A percentile compares a stretch with the other conserved stretches of the same genome.
Conservation (phyloP, 345 rosid genomes). For the Anastatica hierochuntica region DNA sequence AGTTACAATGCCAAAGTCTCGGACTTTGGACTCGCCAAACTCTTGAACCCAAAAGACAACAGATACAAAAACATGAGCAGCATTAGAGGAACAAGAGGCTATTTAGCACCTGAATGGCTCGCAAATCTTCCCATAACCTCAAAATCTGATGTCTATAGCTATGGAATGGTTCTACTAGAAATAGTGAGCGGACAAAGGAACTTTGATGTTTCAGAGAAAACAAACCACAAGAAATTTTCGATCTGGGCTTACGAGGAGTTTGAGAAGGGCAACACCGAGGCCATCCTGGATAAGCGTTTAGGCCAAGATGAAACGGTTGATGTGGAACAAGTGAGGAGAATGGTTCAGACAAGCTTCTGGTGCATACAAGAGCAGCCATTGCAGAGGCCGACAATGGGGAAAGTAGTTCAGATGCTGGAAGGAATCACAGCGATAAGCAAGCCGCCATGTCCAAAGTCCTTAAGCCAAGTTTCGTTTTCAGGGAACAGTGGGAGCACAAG, state of each 20-base stretch:
- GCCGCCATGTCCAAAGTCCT: slow-evolving; percentile 39
- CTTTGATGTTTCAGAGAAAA: slow-evolving; percentile 33
- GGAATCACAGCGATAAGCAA: slow-evolving; percentile 36
- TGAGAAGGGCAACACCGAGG: slow-evolving; percentile 31
- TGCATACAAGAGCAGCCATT: slow-evolving; percentile 53
- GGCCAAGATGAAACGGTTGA: slow-evolving; percentile 21
- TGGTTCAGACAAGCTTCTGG: slow-evolving; percentile 48
- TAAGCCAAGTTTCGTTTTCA: slow-evolving; percentile 18
- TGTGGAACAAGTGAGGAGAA: slow-evolving; percentile 39
- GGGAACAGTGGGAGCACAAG: slow-evolving; percentile 32
- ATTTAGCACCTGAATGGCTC: slow-evolving; percentile 56
- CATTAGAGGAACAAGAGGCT: slow-evolving; percentile 56
- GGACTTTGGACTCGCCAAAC: slow-evolving; percentile 57
- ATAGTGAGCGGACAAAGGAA: slow-evolving; percentile 49
- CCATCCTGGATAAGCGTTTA: slow-evolving; percentile 37
- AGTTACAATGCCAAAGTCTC: slow-evolving; percentile 43
- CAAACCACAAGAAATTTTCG: slow-evolving; percentile 36
- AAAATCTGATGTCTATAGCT: slow-evolving; percentile 59
- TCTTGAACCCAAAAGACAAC: slow-evolving; percentile 40
- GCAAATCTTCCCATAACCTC: slow-evolving; percentile 46
- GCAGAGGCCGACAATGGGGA: slow-evolving; percentile 52
- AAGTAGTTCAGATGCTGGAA: slow-evolving; percentile 56
- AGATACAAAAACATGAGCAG: slow-evolving; percentile 33
- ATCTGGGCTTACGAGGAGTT: slow-evolving; percentile 43
- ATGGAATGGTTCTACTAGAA: slow-evolving; percentile 54